Evolutionary conservation across 768 basidiomycete genomes (phyloP).

Genomic region (Tricholoma bakamatsutake): DNA sequence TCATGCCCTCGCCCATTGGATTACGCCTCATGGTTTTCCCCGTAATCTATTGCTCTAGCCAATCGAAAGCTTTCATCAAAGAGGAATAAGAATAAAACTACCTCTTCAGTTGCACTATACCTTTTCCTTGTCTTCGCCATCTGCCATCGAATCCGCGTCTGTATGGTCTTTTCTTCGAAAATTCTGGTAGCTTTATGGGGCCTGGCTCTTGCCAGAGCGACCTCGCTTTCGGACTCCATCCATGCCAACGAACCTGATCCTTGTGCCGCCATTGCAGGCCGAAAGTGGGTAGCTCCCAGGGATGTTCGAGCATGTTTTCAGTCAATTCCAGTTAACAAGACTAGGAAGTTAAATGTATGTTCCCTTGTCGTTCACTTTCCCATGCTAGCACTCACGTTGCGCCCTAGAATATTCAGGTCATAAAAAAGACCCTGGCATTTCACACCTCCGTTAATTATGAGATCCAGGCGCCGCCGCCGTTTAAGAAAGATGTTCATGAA

Average conservation of each 20-base stretch:
- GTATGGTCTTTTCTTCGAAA: no score
- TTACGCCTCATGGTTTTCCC: no score
- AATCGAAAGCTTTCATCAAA: no score
- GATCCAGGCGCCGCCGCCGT: constrained; percentile 47
- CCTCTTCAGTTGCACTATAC: no score
- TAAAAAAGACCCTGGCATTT: constrained; percentile 53
- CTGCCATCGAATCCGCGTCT: no score
- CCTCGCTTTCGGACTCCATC: neutral
- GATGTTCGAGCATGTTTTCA: constrained; percentile 47
- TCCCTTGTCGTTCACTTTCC: neutral
- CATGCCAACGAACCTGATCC: constrained; percentile 28
- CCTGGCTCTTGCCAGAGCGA: constrained; percentile 6
- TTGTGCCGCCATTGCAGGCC: constrained; percentile 46
- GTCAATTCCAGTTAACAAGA: constrained; percentile 41
- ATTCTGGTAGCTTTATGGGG: constrained; percentile 6
- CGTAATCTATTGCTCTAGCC: no score
- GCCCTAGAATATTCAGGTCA: constrained; percentile 46
- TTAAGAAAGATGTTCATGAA: constrained; percentile 49
- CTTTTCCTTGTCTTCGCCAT: no score
- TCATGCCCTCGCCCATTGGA: no score
- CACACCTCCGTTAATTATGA: constrained; percentile 61
- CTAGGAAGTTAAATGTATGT: constrained; percentile 45
- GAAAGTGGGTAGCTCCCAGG: constrained; percentile 49
- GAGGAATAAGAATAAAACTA: no score
- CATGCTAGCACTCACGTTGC: neutral